A percentile compares a stretch with the other conserved stretches of the same genome.
Conservation (phyloP, 768 basidiomycete species). For the Psilocybe subaeruginosa region DNA sequence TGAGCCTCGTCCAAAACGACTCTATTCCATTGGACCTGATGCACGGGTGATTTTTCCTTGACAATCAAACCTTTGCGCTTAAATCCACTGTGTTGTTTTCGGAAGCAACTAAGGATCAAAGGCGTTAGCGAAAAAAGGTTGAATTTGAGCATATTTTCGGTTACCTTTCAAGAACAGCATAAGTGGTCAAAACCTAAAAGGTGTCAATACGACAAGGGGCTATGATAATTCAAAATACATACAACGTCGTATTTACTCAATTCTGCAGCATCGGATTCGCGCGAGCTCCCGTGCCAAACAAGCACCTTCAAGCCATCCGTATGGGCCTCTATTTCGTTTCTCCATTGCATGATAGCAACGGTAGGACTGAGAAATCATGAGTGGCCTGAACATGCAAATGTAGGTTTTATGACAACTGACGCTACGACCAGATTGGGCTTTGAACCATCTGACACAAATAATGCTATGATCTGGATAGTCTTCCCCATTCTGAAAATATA, state of each 20-base stretch:
- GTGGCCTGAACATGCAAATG: slow-evolving; percentile 17
- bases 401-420: slow-evolving; percentile 43
- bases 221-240: slow-evolving; percentile 24
- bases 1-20: slow-evolving; percentile 93
- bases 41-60: slow-evolving; percentile 87
- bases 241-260: slow-evolving; percentile 90
- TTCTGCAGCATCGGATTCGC: slow-evolving; percentile 66
- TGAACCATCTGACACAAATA: slow-evolving; percentile 76
- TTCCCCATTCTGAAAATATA: slow-evolving; percentile 73
- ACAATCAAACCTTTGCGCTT: slow-evolving; percentile 82
- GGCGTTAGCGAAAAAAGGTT: neutral
- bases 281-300: slow-evolving; percentile 88
- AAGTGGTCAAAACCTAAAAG: slow-evolving; percentile 77
- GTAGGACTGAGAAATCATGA: slow-evolving; percentile 39
- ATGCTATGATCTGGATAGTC: slow-evolving; percentile 94
- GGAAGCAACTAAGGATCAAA: slow-evolving; percentile 65
- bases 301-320: slow-evolving; percentile 83
- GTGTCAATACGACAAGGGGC: neutral
- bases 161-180: slow-evolving; percentile 80
- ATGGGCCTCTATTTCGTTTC: slow-evolving; percentile 88
- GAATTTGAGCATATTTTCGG: neutral
- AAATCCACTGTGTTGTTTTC: slow-evolving; percentile 92
- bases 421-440: slow-evolving; percentile 93
- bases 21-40: slow-evolving; percentile 84
- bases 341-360: slow-evolving; percentile 80